Evolutionary conservation across 2,329 filamentous ascomycete genomes (phyloP).

Genomic region (Fusarium aywerte): DNA sequence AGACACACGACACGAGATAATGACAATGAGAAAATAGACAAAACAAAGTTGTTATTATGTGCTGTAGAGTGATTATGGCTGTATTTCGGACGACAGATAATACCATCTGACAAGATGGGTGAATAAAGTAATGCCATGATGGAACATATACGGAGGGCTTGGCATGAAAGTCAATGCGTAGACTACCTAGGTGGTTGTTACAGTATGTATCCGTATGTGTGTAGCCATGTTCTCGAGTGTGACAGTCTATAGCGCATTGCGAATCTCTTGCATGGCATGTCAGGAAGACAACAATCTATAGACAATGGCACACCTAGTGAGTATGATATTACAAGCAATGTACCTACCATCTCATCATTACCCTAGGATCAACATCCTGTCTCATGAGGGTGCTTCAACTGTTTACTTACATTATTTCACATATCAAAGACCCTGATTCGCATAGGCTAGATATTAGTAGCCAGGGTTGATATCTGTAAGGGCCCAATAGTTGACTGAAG

Average conservation of each 20-base stretch:
- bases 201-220: too few relatives aligned
- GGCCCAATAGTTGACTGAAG: neutral
- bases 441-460: constrained; percentile 2
- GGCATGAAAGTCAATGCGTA: constrained; percentile 23
- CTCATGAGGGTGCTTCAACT: neutral
- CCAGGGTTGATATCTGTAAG: neutral
- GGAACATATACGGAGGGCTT: constrained; percentile 10
- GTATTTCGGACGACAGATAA: neutral
- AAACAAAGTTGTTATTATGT: neutral
- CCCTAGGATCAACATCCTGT: neutral
- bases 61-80: constrained; percentile 5
- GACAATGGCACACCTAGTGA: neutral
- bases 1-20: constrained; percentile 17
- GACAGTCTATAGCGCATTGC: too few relatives aligned
- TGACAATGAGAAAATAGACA: neutral
- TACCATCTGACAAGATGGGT: neutral
- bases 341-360: neutral
- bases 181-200: too few relatives aligned
- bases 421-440: constrained; percentile 22
- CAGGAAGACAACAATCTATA: neutral
- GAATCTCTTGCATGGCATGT: neutral
- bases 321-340: neutral
- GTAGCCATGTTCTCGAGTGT: too few relatives aligned
- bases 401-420: neutral
- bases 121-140: constrained; percentile 18